Base-by-base conservation (phyloP, 768 basidiomycete species). In the Amanita rubescens region DNA sequence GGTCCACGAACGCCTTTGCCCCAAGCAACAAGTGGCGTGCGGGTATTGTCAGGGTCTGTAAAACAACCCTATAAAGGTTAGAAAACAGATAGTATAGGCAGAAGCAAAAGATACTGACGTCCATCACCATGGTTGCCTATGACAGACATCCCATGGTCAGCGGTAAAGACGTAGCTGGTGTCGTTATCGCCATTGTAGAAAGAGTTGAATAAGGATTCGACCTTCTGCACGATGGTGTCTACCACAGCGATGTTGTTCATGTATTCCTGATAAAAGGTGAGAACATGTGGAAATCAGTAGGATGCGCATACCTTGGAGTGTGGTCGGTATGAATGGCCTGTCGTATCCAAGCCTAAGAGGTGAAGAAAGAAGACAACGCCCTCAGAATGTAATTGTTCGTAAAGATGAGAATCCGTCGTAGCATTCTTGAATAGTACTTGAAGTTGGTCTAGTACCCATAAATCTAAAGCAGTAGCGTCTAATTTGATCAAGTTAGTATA, bases 101-200 rank as follows among this genome's bases (percentile, higher is more conserved):
- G 12, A 37, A 32, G 35, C 11, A 45, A 47, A 50, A 25, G 45
- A 41, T 49, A 65, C 72, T 63, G 61, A 87, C 88, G 83, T 34
- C 91, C 91, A 56, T 94, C 91, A 3, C 91, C 91, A 55, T 94
- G 91, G 62, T 92, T 93, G 11, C 91, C 91, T 51, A 90, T 85
- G 30, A 74, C 78, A 3, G 87, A 88, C 91, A 94, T 94, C 8
- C 91, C 91, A 62, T 94, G 91, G 65, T 94, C 91, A 0, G 91
- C 88, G 2, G 87, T 93, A 64, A 90, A 93, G 30, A 93, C 67
- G 62, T 77, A 92, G 55, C 78, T 79, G 0, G 89, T 91, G 52
- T 85, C 79, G 22, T 44, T 6, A 19, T 80, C 86, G 27, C 70
- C 85, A 30, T 69, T 60, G 60, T 82, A 93, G 63, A 87, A 92